Conservation (phyloP, 805 yeast genomes). For the Metschnikowia cubensis region DNA sequence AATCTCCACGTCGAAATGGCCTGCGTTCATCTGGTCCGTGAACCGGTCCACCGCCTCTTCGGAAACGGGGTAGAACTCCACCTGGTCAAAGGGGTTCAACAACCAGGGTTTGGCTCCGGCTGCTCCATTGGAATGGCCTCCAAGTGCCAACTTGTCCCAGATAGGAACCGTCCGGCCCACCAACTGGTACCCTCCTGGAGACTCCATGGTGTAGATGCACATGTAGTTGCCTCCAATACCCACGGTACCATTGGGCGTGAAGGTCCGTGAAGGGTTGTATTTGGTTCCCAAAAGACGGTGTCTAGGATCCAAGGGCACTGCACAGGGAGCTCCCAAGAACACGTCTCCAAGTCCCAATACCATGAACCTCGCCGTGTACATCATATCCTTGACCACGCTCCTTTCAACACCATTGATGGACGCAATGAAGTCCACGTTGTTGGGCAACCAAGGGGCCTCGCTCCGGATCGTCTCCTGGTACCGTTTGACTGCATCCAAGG, state of each 20-base stretch:
- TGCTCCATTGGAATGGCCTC: constrained; percentile 48
- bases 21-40: constrained; percentile 73
- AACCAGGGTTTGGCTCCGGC: constrained; percentile 75
- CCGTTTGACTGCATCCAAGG: constrained; percentile 84
- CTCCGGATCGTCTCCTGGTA: constrained; percentile 91
- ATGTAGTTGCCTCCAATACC: constrained; percentile 98
- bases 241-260: constrained; percentile 93
- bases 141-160: constrained; percentile 90
- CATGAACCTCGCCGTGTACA: constrained; percentile 85
- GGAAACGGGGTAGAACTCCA: constrained; percentile 87
- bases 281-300: constrained; percentile 89
- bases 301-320: constrained; percentile 96
- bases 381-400: constrained; percentile 71
- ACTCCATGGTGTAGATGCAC: constrained; percentile 97
- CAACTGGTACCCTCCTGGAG: constrained; percentile 97
- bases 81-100: constrained; percentile 87
- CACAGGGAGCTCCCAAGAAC: constrained; percentile 97
- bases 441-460: constrained; percentile 96
- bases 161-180: constrained; percentile 96
- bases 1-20: constrained; percentile 71
- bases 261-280: constrained; percentile 94
- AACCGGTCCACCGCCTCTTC: constrained; percentile 75
- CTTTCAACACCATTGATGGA: constrained; percentile 79
- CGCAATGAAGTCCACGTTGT: constrained; percentile 93
- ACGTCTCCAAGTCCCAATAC: constrained; percentile 97